Evolutionary conservation across 495 filamentous ascomycete genomes (phyloP), one percentile per base, ranked within the genome.

Genomic region (Melanomma pulvis-pyrius): DNA sequence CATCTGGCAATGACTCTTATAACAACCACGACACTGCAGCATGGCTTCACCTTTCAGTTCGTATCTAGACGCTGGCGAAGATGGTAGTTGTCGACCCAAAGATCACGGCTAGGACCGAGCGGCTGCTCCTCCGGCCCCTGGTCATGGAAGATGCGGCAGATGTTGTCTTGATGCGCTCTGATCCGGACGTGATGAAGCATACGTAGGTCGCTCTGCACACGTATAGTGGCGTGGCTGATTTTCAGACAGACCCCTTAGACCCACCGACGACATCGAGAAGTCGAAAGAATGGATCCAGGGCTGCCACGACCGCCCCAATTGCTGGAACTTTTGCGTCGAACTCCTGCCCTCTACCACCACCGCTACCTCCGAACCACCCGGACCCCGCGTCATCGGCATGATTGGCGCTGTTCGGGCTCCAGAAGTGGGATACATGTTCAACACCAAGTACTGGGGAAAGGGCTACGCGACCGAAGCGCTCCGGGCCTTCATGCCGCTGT

Each of bases 381-480:
- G 8, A 30, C 59, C 63, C 34, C 68, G 61, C 26, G 68, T 73
- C 46, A 73, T 73, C 25, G 71, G 71, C 22, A 22, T 68, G 12
- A 59, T 73, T 21, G 71, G 71, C 12, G 69, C 69, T 9, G 59
- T 69, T 8, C 54, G 71, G 26, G 61, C 61, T 13, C 71, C 68
- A 32, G 71, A 73, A 65, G 46, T 73, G 1, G 71, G 71, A 58
- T 73, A 73, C 34, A 68, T 71, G 63, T 48, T 73, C 29, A 65
- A 71, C 25, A 5, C 17, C 0, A 46, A 63, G 0, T 71, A 68
- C 50, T 73, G 71, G 71, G 71, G 71, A 0, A 65, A 69, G 19
- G 71, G 71, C 22, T 63, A 67, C 28, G 68, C 71, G 2, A 68
- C 71, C 0, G 71, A 73, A 48, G 71, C 71, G 1, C 65, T 73